Conservation (phyloP, 371 early-diverging fungal species). For the Lichtheimia corymbifera region DNA sequence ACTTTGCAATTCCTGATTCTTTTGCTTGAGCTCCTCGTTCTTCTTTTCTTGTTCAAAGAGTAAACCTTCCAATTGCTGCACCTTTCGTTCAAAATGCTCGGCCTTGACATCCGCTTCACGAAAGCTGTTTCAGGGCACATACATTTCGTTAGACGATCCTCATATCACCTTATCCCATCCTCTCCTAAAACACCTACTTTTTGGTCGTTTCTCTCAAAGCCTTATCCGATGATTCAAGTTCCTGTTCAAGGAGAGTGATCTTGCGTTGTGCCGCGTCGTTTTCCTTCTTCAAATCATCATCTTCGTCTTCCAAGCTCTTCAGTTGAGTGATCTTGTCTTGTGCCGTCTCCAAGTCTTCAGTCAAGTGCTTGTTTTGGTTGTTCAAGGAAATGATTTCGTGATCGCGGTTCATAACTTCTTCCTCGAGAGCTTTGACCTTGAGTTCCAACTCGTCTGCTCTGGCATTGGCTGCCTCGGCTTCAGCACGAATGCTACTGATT, state of each 20-base stretch:
- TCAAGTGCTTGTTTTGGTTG: slow-evolving; percentile 62
- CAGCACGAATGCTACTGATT: slow-evolving; percentile 64
- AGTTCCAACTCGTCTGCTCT: slow-evolving; percentile 66
- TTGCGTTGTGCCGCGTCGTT: slow-evolving; percentile 67
- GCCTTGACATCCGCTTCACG: slow-evolving; percentile 80
- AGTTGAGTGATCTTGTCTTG: slow-evolving; percentile 64
- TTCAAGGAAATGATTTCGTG: slow-evolving; percentile 71
- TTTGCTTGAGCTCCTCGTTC: slow-evolving; percentile 61
- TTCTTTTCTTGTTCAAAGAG: slow-evolving; percentile 59
- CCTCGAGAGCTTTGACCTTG: slow-evolving; percentile 58
- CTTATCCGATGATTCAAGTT: slow-evolving; percentile 67
- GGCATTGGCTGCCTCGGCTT: slow-evolving; percentile 68
- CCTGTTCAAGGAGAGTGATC: slow-evolving; percentile 65
- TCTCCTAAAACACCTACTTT: slow-evolving; percentile 55
- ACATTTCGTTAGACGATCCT: no score
- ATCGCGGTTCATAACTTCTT: slow-evolving; percentile 63
- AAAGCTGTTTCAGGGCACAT: slow-evolving; percentile 41
- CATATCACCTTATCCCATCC: no score
- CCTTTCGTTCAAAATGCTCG: slow-evolving; percentile 80
- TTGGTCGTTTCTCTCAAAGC: slow-evolving; percentile 68
- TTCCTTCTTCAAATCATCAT: slow-evolving; percentile 64
- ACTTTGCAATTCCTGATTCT: slow-evolving; percentile 60
- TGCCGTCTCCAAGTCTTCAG: slow-evolving; percentile 65
- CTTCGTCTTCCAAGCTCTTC: slow-evolving; percentile 62
- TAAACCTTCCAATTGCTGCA: slow-evolving; percentile 68